phyloP scores from a whole-genome alignment of 2,329 filamentous ascomycete species.

The Ceratocystis cacaofunesta region DNA sequence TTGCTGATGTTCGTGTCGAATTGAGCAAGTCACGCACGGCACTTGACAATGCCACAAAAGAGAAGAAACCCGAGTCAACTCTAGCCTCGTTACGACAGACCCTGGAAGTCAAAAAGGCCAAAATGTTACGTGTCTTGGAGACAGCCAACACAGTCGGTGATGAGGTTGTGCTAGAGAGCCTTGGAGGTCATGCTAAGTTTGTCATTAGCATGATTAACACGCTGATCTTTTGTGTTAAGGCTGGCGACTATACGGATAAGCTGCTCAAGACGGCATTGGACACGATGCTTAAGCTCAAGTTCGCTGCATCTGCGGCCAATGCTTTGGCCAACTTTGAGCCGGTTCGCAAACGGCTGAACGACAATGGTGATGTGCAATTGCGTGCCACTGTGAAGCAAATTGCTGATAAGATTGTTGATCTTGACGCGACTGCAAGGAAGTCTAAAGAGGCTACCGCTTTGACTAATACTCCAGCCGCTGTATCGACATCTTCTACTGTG shows the following conservation, averaged over 20 bases:
- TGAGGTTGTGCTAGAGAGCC: slow-evolving; percentile 39
- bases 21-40: slow-evolving; percentile 35
- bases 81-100: slow-evolving; percentile 19
- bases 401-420: slow-evolving; percentile 20
- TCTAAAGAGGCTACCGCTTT: slow-evolving; percentile 20
- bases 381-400: slow-evolving; percentile 47
- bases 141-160: slow-evolving; percentile 41
- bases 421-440: slow-evolving; percentile 28
- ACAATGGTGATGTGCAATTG: slow-evolving; percentile 49
- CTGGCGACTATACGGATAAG: slow-evolving; percentile 37
- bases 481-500: neutral
- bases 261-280: slow-evolving; percentile 41
- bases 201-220: slow-evolving; percentile 39
- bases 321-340: slow-evolving; percentile 40
- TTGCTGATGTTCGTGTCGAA: slow-evolving; percentile 34
- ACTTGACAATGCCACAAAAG: slow-evolving; percentile 30
- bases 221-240: slow-evolving; percentile 39
- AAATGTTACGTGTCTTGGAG: slow-evolving; percentile 37
- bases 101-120: slow-evolving; percentile 32
- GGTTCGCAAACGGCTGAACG: slow-evolving; percentile 47
- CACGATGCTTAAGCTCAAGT: slow-evolving; percentile 48
- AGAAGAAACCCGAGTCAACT: slow-evolving; percentile 27
- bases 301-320: slow-evolving; percentile 38
- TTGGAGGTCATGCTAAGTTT: slow-evolving; percentile 43
- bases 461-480: neutral